phyloP scores from a whole-genome alignment of 345 rosid species.

The Acer negundo region DNA sequence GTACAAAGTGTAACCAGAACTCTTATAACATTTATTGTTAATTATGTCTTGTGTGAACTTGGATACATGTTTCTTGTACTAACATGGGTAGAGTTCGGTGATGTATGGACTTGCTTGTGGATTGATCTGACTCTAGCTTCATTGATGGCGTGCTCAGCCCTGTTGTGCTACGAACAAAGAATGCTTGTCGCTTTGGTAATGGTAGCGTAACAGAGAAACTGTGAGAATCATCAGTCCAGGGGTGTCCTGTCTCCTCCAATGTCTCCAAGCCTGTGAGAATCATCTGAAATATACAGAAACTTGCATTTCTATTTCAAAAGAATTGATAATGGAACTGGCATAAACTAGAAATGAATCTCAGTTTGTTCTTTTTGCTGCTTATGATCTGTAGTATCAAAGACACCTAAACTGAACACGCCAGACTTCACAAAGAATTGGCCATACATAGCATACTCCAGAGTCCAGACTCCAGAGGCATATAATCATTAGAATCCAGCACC shows the following conservation, averaged over 20 bases:
- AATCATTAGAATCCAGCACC: constrained; percentile 26
- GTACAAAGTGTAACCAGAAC: too few relatives aligned
- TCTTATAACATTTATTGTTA: too few relatives aligned
- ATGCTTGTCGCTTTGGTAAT: constrained; percentile 8
- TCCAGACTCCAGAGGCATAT: constrained; percentile 30
- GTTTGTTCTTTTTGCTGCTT: constrained; percentile 3
- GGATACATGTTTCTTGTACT: neutral
- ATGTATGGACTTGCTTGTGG: too few relatives aligned
- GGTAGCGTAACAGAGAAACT: constrained; percentile 3
- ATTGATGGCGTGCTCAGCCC: neutral
- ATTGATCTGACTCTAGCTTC: neutral
- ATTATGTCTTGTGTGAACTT: too few relatives aligned
- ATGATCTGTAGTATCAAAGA: constrained; percentile 6
- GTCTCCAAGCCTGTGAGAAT: neutral
- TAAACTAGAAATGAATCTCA: too few relatives aligned
- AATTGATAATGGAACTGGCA: too few relatives aligned
- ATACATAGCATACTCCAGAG: constrained; percentile 39
- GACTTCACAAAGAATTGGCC: constrained; percentile 39
- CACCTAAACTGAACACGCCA: constrained; percentile 35
- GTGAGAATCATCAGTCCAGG: neutral
- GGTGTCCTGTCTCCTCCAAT: neutral
- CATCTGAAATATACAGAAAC: too few relatives aligned
- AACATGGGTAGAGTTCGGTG: neutral
- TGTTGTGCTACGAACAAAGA: neutral
- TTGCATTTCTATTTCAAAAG: too few relatives aligned